Base-by-base conservation (phyloP, 2,329 filamentous ascomycete species). In the Ceratocystis lukuohia region DNA sequence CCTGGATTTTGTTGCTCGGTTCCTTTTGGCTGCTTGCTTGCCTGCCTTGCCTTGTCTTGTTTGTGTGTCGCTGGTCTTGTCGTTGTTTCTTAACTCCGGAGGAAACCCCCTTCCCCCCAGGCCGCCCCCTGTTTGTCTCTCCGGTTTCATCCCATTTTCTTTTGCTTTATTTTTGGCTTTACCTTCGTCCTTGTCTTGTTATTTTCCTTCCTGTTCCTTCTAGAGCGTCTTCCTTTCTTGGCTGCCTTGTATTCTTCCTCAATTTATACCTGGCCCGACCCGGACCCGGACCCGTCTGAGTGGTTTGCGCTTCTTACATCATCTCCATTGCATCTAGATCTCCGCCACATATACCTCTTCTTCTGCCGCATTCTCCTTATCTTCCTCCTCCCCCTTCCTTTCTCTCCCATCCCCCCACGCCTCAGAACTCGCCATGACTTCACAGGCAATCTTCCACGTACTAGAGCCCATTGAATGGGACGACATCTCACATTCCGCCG, bases 381-480 rank as follows among this genome's bases (percentile, higher is more conserved):
- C 20, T 12, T 53, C 48, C 48, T 53, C 48, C 20, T 53, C 20
- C 50, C 50, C 50, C 17, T 56, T 2, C 15, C 45, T 3, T n/a
- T 7, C 17, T 12, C 53, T 17, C 53, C 5, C n/a, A 2, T 3
- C n/a, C 53, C 15, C 15, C 53, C 17, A 25, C 56, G 7, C 56
- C 12, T 30, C 17, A 22, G n/a, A 37, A 20, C 56, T 30, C 56
- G 17, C 56, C 56, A 68, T 65, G 64, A 25, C 46, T 8, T 53
- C 66, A 25, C 64, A 68, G 15, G 22, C 25, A 6, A 33, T 68
- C 22, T 65, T 88, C 64, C 77, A 79, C 73, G 77, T 78, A 45
- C 79, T 88, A 48, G 77, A 78, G 44, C 82, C 84, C 10, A 76
- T 81, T 67, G 76, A 81, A 57, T 86, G 82, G 80, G 74, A 78